These are phyloP conservation scores for Candida caryicola DNA, from an alignment of 805 yeast species.

Conservation along the genomic window DNA sequence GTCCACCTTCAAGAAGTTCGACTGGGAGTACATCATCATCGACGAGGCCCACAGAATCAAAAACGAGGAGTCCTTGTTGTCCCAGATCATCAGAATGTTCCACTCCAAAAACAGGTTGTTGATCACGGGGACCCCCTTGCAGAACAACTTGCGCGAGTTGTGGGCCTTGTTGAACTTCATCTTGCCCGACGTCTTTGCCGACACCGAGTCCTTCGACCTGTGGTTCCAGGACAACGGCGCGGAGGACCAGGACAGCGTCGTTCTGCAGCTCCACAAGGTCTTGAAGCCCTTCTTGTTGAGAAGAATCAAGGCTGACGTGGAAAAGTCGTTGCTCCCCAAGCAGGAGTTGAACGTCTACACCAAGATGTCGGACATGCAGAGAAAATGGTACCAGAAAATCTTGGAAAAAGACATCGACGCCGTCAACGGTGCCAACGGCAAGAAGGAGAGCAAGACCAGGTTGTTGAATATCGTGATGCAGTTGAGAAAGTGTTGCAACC, in stretches of 20 bases:
- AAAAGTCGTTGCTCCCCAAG: conserved; percentile 71
- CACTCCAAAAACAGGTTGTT: conserved; percentile 66
- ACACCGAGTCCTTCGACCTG: conserved; percentile 67
- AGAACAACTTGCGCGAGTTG: conserved; percentile 73
- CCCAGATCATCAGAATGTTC: conserved; percentile 72
- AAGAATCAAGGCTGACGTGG: conserved; percentile 79
- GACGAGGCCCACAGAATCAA: conserved; percentile 85
- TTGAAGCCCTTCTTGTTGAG: conserved; percentile 72
- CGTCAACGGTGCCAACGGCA: conserved; percentile 77
- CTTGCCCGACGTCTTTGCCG: conserved; percentile 75
- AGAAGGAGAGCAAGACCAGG: conserved; percentile 72
- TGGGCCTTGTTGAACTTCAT: conserved; percentile 80
- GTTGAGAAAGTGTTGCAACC: conserved; percentile 79
- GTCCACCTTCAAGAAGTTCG: conserved; percentile 59
- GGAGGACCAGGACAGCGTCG: conserved; percentile 49
- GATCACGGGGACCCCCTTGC: conserved; percentile 81
- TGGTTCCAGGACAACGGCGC: conserved; percentile 51
- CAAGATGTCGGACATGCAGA: conserved; percentile 77
- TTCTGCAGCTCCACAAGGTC: conserved; percentile 71
- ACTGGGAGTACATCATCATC: conserved; percentile 74
- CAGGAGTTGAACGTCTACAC: conserved; percentile 71
- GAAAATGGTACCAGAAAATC: conserved; percentile 71
- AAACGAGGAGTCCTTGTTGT: conserved; percentile 68
- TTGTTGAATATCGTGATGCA: conserved; percentile 81
- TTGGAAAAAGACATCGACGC: conserved; percentile 81